Evolutionary conservation across 1,139 yeast species (phyloP).

Genomic region (Yamadazyma pseudoaaseri): DNA sequence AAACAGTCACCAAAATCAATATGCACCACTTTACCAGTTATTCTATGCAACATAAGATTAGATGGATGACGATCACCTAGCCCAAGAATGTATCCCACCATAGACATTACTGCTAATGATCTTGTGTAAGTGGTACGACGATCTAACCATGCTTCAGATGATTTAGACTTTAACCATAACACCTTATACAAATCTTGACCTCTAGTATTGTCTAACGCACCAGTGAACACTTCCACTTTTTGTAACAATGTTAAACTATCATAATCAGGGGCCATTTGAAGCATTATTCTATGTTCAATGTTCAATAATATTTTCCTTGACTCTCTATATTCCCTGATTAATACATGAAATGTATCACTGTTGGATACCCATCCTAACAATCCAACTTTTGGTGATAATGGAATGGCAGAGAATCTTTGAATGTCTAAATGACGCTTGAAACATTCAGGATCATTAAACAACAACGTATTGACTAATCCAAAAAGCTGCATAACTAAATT

Average conservation of each 20-base stretch:
- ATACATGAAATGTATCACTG: constrained; percentile 92
- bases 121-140: constrained; percentile 95
- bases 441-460: constrained; percentile 90
- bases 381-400: constrained; percentile 97
- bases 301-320: constrained; percentile 84
- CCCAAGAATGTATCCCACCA: constrained; percentile 96
- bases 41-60: constrained; percentile 89
- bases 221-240: constrained; percentile 94
- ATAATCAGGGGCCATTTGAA: constrained; percentile 98
- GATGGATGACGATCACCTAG: constrained; percentile 98
- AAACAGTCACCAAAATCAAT: constrained; percentile 99
- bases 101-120: constrained; percentile 96
- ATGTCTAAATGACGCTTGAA: constrained; percentile 94
- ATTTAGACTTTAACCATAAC: constrained; percentile 91
- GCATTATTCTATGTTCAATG: constrained; percentile 92
- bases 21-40: constrained; percentile 93
- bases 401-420: constrained; percentile 89
- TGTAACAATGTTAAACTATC: constrained; percentile 85
- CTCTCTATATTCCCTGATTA: constrained; percentile 90
- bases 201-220: constrained; percentile 91
- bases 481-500: constrained; percentile 96
- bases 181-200: constrained; percentile 97
- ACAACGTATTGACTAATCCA: constrained; percentile 88
- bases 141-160: constrained; percentile 97
- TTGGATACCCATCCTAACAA: constrained; percentile 96